Evolutionary conservation across 179 eudicot genomes (phyloP).

Genomic region (Pouteria campechiana): DNA sequence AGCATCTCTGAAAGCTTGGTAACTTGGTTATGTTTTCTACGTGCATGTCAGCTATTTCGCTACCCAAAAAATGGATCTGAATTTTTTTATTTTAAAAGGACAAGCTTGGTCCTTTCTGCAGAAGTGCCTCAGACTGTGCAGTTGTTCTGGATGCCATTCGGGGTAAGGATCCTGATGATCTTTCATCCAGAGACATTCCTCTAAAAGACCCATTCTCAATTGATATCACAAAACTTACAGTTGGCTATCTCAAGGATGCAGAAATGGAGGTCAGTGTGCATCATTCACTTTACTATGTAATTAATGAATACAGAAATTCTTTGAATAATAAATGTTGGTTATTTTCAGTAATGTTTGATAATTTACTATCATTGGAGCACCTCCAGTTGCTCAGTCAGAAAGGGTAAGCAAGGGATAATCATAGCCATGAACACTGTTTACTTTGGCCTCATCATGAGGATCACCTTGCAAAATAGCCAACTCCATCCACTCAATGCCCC

Average conservation of each 20-base stretch:
- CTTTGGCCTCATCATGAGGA: no score
- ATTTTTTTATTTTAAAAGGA: conserved; percentile 33
- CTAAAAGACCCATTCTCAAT: conserved; percentile 64
- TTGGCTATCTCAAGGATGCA: conserved; percentile 89
- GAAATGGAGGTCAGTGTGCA: conserved; percentile 60
- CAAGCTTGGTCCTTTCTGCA: conserved; percentile 90
- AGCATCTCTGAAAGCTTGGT: conserved; percentile 94
- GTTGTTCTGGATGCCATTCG: conserved; percentile 56
- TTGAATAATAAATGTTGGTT: no score
- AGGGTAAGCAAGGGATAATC: no score
- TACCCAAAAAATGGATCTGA: neutral
- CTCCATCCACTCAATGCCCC: no score
- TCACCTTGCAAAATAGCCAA: no score
- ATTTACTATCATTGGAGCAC: no score
- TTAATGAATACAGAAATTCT: no score
- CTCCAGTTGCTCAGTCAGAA: no score
- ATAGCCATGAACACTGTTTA: no score
- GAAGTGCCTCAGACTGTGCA: conserved; percentile 78
- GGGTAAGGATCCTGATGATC: conserved; percentile 77
- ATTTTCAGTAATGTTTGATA: no score
- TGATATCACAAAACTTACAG: conserved; percentile 64
- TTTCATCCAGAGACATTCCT: conserved; percentile 57
- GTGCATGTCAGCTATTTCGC: neutral
- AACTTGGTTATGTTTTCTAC: neutral
- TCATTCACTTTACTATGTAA: no score